Evolutionary conservation across 345 rosid species (phyloP).

Genomic region (Arabidopsis suecica): DNA sequence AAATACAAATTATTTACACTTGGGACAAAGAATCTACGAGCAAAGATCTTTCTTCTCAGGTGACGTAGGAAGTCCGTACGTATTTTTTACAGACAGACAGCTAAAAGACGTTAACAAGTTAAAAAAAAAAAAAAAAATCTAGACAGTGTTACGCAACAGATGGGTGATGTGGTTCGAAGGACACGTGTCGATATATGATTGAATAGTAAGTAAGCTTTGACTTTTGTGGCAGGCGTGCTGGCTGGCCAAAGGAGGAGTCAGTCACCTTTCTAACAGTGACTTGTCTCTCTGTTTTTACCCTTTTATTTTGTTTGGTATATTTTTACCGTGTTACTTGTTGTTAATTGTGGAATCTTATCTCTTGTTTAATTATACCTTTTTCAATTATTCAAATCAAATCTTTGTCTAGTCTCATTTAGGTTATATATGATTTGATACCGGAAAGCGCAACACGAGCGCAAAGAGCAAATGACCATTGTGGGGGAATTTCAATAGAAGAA

Average conservation of each 20-base stretch:
- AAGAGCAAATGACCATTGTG: not conserved
- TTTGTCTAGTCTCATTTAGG: not conserved
- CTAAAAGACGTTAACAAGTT: slow-evolving; percentile 20
- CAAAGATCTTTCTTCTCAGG: slow-evolving; percentile 31
- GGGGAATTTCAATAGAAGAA: not conserved
- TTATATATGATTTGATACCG: not conserved
- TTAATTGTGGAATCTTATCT: not conserved
- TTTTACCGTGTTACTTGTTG: not conserved
- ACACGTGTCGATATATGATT: slow-evolving; percentile 37
- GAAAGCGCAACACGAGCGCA: not conserved
- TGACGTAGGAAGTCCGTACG: slow-evolving; percentile 32
- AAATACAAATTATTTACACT: not conserved
- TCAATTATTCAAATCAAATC: not conserved
- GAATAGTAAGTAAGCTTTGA: slow-evolving; percentile 15
- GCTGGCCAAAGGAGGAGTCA: slow-evolving; percentile 9
- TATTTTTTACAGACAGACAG: slow-evolving; percentile 13
- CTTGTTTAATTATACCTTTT: no score
- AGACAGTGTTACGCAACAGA: slow-evolving; percentile 26
- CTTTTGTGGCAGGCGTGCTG: slow-evolving; percentile 33
- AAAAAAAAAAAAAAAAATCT: not conserved
- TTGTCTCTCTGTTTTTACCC: slow-evolving; percentile 3
- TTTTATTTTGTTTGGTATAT: not conserved
- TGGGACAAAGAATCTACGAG: slow-evolving; percentile 30
- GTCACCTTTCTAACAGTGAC: slow-evolving; percentile 26
- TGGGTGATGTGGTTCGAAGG: not conserved